These are phyloP conservation scores for Blastobotrys indianensis DNA, from an alignment of 1,139 yeast genomes.

Conservation along the genomic window DNA sequence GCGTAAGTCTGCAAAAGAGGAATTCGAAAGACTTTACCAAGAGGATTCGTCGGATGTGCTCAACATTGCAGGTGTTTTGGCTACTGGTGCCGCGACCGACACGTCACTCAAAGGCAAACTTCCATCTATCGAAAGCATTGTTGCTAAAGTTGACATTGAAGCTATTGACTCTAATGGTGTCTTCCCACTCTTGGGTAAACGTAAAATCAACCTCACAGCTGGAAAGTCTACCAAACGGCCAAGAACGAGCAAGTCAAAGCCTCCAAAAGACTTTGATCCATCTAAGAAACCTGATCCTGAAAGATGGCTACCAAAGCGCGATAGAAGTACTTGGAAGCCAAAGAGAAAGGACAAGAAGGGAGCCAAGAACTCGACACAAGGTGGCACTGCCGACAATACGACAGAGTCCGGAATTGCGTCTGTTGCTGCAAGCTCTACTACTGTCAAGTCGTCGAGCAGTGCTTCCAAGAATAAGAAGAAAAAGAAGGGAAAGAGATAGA, in stretches of 20 bases:
- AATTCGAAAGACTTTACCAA: constrained; percentile 13
- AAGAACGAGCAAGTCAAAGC: constrained; percentile 33
- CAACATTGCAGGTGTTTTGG: constrained; percentile 21
- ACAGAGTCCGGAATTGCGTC: constrained; percentile 40
- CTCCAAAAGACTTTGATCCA: constrained; percentile 41
- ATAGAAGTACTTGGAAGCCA: constrained; percentile 77
- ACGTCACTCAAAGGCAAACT: constrained; percentile 12
- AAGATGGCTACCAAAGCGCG: constrained; percentile 87
- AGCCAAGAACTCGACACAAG: constrained; percentile 46
- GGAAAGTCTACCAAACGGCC: constrained; percentile 32
- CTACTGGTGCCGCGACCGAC: constrained; percentile 20
- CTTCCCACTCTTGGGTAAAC: constrained; percentile 32
- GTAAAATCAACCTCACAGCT: constrained; percentile 15
- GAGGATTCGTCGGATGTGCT: constrained; percentile 7
- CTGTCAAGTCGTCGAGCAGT: constrained; percentile 20
- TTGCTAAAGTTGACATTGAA: constrained; percentile 38
- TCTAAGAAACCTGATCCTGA: constrained; percentile 51
- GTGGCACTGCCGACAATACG: constrained; percentile 56
- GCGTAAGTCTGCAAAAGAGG: constrained; percentile 12
- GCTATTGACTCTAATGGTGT: constrained; percentile 38
- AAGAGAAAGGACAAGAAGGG: constrained; percentile 47
- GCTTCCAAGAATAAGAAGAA: constrained; percentile 44
- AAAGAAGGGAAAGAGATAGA: constrained; percentile 42
- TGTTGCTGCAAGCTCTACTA: constrained; percentile 21
- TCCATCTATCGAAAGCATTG: constrained; percentile 32